Evolutionary conservation across 352 stramenopile genomes (phyloP).

Genomic region (Pilasporangium apinafurcum): DNA sequence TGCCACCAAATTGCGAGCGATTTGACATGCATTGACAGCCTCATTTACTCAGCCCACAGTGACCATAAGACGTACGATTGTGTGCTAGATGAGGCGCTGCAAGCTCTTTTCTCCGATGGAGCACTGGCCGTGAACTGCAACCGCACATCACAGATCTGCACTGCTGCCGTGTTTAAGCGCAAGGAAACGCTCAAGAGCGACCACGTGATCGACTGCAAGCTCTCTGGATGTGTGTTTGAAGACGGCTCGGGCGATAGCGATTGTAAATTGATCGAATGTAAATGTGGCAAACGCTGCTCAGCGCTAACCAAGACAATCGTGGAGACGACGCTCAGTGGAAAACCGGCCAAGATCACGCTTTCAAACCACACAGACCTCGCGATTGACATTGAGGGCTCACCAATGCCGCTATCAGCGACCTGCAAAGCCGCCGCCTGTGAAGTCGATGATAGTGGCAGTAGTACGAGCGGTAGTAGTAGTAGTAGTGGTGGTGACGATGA

Average conservation of each 20-base stretch:
- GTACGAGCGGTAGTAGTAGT: slow-evolving; percentile 16
- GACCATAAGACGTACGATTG: slow-evolving; percentile 69
- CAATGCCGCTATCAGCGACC: slow-evolving; percentile 54
- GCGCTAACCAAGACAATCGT: slow-evolving; percentile 58
- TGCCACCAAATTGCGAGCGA: slow-evolving; percentile 34
- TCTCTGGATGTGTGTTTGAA: slow-evolving; percentile 42
- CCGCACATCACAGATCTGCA: slow-evolving; percentile 40
- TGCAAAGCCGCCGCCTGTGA: slow-evolving; percentile 67
- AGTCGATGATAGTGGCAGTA: slow-evolving; percentile 13
- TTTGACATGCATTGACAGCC: slow-evolving; percentile 34
- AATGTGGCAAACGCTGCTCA: slow-evolving; percentile 55
- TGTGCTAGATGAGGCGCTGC: slow-evolving; percentile 35
- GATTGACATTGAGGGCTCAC: slow-evolving; percentile 66
- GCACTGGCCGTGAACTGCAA: slow-evolving; percentile 58
- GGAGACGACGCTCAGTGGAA: slow-evolving; percentile 55
- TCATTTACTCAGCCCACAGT: slow-evolving; percentile 40
- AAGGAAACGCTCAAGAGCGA: slow-evolving; percentile 30
- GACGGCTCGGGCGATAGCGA: slow-evolving; percentile 28
- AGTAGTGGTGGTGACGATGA: slow-evolving; percentile 10
- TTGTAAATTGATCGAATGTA: slow-evolving; percentile 53
- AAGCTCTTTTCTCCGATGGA: slow-evolving; percentile 60
- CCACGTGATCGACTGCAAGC: slow-evolving; percentile 70
- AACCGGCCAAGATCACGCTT: slow-evolving; percentile 47
- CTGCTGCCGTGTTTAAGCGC: slow-evolving; percentile 59
- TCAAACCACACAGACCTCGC: slow-evolving; percentile 35